Base-by-base conservation (phyloP, 306 rosid species). In the Sicyos edulis region DNA sequence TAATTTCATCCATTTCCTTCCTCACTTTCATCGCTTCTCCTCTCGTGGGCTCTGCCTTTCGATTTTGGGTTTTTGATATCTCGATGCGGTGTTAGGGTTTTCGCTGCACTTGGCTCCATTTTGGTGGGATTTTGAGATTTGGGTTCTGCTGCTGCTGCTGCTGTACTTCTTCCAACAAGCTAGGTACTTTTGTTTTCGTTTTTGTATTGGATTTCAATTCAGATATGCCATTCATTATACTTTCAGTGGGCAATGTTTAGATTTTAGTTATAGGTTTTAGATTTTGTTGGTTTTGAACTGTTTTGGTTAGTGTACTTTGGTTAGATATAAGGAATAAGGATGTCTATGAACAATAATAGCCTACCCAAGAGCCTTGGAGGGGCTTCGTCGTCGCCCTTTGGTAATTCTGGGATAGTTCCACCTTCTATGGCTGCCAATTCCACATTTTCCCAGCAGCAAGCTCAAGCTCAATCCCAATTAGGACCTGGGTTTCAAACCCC, bases 341-440 rank as follows among this genome's bases (percentile, higher is more conserved):
- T 95, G 99, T 95, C 99, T 78, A 81, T 74, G 83, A 95, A 89
- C 84, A 89, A 86, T 80, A 95, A 86, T 83, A 91, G 89, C 75
- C 87, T 84, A 2, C 83, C 89, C n/a, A 95, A 91, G 85, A 86
- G 79, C 76, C 85, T 87, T 71, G 99, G 77, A 4, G 77, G 96
- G 74, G 83, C 83, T 26, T 84, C 97, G 74, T 88, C 96, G 0
- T 88, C 95, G 8, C 85, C 99, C 21, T 89, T 82, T 79, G 96
- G 96, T 12, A 91, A 89, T 83, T 80, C 88, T 10, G 90, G 96
- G 72, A 80, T 91, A 60, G 83, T 80, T 21, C 78, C 90, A 21
- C 77, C 80, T 7, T 83, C 91, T 56, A 80, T 88, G 76, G 71
- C 91, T 24, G 58, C 74, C 49, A 89, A 89, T 77, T 89, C 97